A percentile compares a stretch with the other conserved stretches of the same genome.
Conservation (phyloP, 1,284 basidiomycete genomes). For the Irpex sp. region DNA sequence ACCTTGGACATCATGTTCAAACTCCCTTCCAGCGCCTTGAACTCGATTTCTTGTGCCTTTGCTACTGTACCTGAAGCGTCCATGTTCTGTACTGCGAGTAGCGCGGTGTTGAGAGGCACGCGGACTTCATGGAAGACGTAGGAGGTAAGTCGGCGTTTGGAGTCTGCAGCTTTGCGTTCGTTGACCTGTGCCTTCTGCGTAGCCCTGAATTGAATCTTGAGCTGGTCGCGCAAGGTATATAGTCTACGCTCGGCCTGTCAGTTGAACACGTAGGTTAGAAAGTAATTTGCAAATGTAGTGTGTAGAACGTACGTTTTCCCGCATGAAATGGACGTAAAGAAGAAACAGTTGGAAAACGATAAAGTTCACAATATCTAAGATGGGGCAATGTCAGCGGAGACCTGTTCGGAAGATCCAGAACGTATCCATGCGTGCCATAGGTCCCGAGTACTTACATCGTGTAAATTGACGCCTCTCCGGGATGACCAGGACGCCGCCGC, state of each 20-base stretch:
- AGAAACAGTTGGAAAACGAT: slow-evolving; percentile 59
- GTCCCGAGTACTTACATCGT: slow-evolving; percentile 45
- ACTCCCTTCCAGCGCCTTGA: slow-evolving; percentile 77
- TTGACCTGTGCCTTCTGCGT: slow-evolving; percentile 85
- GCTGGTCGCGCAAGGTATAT: slow-evolving; percentile 61
- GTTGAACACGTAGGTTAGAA: neutral
- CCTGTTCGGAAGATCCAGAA: neutral
- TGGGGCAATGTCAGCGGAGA: neutral
- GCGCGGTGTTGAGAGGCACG: slow-evolving; percentile 87
- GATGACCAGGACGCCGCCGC: slow-evolving; percentile 49
- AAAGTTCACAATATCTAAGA: slow-evolving; percentile 62
- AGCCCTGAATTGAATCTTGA: slow-evolving; percentile 75
- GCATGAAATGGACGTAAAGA: slow-evolving; percentile 53
- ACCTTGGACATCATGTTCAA: slow-evolving; percentile 92
- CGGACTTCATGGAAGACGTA: slow-evolving; percentile 82
- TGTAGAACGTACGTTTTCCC: slow-evolving; percentile 38
- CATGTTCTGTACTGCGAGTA: slow-evolving; percentile 89
- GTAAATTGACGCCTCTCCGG: slow-evolving; percentile 48
- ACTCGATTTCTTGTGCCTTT: slow-evolving; percentile 75
- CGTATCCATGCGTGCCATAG: neutral
- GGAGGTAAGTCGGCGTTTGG: slow-evolving; percentile 79
- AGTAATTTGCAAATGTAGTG: neutral
- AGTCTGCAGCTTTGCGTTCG: slow-evolving; percentile 76
- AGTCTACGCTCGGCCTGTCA: slow-evolving; percentile 52
- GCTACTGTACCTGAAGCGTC: slow-evolving; percentile 65